Conservation (phyloP, 2,329 filamentous ascomycete genomes). For the Aspergillus floridensis region DNA sequence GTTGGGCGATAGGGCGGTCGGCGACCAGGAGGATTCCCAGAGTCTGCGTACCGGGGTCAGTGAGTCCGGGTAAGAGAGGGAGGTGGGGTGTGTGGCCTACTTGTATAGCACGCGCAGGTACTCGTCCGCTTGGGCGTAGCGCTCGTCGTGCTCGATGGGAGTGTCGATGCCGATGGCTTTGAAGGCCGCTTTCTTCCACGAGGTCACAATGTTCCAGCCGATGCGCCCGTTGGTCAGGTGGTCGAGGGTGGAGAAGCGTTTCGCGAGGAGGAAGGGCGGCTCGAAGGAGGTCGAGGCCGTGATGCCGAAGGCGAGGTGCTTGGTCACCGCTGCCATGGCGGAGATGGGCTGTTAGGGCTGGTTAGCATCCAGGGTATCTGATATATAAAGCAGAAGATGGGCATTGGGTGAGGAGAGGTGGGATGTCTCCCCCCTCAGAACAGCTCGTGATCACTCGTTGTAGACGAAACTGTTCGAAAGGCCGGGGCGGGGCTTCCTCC, state of each 20-base stretch:
- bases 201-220: conserved; percentile 67
- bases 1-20: conserved; percentile 57
- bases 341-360: conserved; percentile 51
- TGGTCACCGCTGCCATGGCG: conserved; percentile 66
- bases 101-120: conserved; percentile 63
- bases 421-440: too few relatives aligned
- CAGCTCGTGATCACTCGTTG: too few relatives aligned
- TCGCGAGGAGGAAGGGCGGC: conserved; percentile 60
- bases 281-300: conserved; percentile 64
- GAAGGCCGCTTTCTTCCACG: conserved; percentile 61
- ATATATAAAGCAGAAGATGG: too few relatives aligned
- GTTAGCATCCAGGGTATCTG: neutral
- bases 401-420: too few relatives aligned
- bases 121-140: conserved; percentile 61
- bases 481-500: too few relatives aligned
- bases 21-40: conserved; percentile 57
- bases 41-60: conserved; percentile 35
- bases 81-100: conserved; percentile 28
- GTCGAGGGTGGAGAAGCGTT: conserved; percentile 61
- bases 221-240: conserved; percentile 61
- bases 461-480: too few relatives aligned
- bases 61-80: neutral
- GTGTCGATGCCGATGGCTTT: conserved; percentile 60
- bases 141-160: conserved; percentile 60
- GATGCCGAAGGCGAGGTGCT: conserved; percentile 62